Conservation (phyloP, 148 eudicot genomes). For the Camellia granthamiana region DNA sequence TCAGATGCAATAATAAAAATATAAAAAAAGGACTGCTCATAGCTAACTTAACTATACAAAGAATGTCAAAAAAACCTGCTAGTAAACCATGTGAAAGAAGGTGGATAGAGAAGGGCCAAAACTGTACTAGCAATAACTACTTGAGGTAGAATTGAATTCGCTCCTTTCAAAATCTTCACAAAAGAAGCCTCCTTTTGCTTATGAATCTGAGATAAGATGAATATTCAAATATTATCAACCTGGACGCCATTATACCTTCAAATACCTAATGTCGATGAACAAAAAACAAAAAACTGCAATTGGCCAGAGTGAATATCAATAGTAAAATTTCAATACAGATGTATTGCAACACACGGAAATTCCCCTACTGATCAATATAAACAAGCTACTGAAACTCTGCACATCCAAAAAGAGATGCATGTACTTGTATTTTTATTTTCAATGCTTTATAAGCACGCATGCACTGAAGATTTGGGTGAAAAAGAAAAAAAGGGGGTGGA, state of each 20-base stretch:
- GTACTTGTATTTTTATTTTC: not conserved
- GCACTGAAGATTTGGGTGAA: not conserved
- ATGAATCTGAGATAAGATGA: slow-evolving; percentile 36
- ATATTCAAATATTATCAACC: slow-evolving; percentile 16
- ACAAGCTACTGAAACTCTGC: not conserved
- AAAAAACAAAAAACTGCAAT: not conserved
- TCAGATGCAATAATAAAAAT: not conserved
- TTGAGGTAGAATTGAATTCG: slow-evolving; percentile 82
- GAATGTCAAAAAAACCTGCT: slow-evolving; percentile 55
- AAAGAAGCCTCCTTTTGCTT: slow-evolving; percentile 39
- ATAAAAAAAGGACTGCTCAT: slow-evolving; percentile 6
- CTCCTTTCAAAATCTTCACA: slow-evolving; percentile 59
- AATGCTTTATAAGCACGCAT: not conserved
- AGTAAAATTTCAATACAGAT: not conserved
- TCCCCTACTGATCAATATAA: not conserved
- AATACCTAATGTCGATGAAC: not conserved
- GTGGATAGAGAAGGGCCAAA: slow-evolving; percentile 87
- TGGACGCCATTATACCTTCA: not conserved
- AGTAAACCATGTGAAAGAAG: slow-evolving; percentile 97
- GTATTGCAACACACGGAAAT: not conserved
- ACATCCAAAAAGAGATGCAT: not conserved
- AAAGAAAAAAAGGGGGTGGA: not conserved
- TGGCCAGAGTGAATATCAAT: not conserved
- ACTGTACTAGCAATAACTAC: slow-evolving; percentile 79
- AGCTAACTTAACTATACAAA: not conserved